These are phyloP conservation scores for Polytolypa hystricis DNA, from an alignment of 2,329 filamentous ascomycete genomes.

Conservation along the genomic window DNA sequence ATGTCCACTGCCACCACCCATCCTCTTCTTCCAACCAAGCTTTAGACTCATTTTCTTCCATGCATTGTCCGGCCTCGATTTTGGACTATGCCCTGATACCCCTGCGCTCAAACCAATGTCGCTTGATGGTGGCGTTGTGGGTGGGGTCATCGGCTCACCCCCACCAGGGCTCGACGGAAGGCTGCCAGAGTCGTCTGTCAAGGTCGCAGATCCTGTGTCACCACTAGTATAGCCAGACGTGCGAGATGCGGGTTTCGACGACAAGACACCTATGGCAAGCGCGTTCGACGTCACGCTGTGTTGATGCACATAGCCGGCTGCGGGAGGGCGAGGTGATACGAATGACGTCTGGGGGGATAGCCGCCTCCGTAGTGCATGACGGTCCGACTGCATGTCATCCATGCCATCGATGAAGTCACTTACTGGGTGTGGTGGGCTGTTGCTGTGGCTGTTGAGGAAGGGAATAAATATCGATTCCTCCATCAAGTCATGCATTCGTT, in stretches of 20 bases:
- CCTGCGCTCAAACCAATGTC: conserved; percentile 21
- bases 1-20: conserved; percentile 16
- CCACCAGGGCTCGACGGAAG: conserved; percentile 29
- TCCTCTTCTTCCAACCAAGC: conserved; percentile 33
- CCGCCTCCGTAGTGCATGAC: conserved; percentile 10
- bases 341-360: conserved; percentile 12
- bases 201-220: conserved; percentile 26
- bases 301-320: conserved; percentile 13
- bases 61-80: conserved; percentile 34
- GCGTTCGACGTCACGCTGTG: conserved; percentile 24
- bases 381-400: conserved; percentile 8
- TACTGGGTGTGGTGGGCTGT: conserved; percentile 33
- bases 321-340: conserved; percentile 11
- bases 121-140: conserved; percentile 39
- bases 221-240: conserved; percentile 27
- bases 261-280: conserved; percentile 20
- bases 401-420: conserved; percentile 27
- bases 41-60: conserved; percentile 45
- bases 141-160: conserved; percentile 40
- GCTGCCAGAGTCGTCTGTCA: conserved; percentile 38
- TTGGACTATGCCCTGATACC: conserved; percentile 26
- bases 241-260: conserved; percentile 25
- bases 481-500: conserved; percentile 91
- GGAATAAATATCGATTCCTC: conserved; percentile 90
- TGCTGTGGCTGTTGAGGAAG: conserved; percentile 62